A percentile compares a stretch with the other conserved stretches of the same genome.
Evolutionary conservation across 768 basidiomycete genomes (phyloP).

Genomic region (Chalciporus pseudorubinellus): DNA sequence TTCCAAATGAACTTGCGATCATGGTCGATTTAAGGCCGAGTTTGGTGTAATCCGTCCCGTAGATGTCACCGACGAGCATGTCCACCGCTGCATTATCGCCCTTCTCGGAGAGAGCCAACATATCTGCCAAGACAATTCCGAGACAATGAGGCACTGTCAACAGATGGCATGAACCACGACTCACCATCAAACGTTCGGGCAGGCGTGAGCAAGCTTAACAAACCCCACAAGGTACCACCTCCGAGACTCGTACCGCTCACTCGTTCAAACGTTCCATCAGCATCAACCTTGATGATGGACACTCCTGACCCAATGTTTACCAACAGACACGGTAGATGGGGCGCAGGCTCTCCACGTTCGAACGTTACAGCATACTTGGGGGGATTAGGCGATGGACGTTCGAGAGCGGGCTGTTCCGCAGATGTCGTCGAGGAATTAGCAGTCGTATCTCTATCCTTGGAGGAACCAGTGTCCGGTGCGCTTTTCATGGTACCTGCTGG

Average conservation of each 20-base stretch:
- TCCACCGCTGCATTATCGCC: constrained; percentile 94
- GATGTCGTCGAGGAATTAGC: constrained; percentile 9
- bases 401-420: constrained; percentile 39
- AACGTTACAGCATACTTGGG: constrained; percentile 89
- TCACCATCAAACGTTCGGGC: constrained; percentile 93
- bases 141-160: constrained; percentile 5
- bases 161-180: constrained; percentile 32
- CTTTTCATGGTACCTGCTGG: constrained; percentile 19
- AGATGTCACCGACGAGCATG: constrained; percentile 99
- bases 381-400: constrained; percentile 87
- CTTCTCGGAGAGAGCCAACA: constrained; percentile 89
- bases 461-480: neutral
- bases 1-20: constrained; percentile 98
- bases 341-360: constrained; percentile 70
- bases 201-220: constrained; percentile 91
- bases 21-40: constrained; percentile 96
- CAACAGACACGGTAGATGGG: constrained; percentile 91
- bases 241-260: constrained; percentile 96
- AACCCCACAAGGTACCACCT: constrained; percentile 96
- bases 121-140: constrained; percentile 65
- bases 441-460: constrained; percentile 2
- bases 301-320: constrained; percentile 99
- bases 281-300: constrained; percentile 95
- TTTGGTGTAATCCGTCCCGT: constrained; percentile 94
- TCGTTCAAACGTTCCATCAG: constrained; percentile 92